Percentiles rank a stretch among this genome's conserved stretches.
Conservation (phyloP, 768 basidiomycete genomes). For the Phylloporus scabripes region DNA sequence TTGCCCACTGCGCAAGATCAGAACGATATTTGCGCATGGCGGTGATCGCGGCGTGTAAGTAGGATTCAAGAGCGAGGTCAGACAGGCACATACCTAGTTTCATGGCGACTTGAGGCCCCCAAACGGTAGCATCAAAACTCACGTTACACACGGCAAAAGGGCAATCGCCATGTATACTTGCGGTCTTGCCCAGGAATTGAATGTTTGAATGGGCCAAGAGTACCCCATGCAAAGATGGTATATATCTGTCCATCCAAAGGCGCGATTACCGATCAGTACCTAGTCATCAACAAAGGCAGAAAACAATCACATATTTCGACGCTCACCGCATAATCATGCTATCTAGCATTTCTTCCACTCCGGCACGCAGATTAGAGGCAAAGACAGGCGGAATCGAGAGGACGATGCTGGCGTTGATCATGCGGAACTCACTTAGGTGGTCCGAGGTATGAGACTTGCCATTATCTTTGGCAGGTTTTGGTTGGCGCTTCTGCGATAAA, state of each 20-base stretch:
- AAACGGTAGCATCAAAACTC: slow-evolving; percentile 78
- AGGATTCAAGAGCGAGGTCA: neutral
- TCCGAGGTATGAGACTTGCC: slow-evolving; percentile 34
- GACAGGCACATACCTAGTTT: slow-evolving; percentile 53
- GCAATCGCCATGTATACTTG: slow-evolving; percentile 72
- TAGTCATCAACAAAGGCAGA: neutral
- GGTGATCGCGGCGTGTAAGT: neutral
- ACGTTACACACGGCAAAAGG: slow-evolving; percentile 77
- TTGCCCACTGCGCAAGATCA: slow-evolving; percentile 56
- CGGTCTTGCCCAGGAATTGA: slow-evolving; percentile 56
- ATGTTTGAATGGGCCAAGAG: slow-evolving; percentile 82
- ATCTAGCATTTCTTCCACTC: slow-evolving; percentile 87
- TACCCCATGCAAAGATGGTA: slow-evolving; percentile 81
- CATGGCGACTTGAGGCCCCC: slow-evolving; percentile 83
- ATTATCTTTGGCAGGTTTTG: slow-evolving; percentile 31
- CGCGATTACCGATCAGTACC: neutral
- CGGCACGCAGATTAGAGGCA: slow-evolving; percentile 60
- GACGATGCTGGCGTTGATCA: slow-evolving; percentile 58
- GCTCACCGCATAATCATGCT: slow-evolving; percentile 92
- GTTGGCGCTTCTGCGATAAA: slow-evolving; percentile 13
- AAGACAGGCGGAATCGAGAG: slow-evolving; percentile 82
- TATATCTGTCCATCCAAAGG: slow-evolving; percentile 54
- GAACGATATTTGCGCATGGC: neutral
- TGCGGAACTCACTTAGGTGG: slow-evolving; percentile 47
- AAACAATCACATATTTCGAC: slow-evolving; percentile 4